Percentiles rank a stretch among this genome's conserved stretches.
These are phyloP conservation scores for Megacollybia platyphylla DNA, from an alignment of 1,284 basidiomycete genomes.

Conservation along the genomic window DNA sequence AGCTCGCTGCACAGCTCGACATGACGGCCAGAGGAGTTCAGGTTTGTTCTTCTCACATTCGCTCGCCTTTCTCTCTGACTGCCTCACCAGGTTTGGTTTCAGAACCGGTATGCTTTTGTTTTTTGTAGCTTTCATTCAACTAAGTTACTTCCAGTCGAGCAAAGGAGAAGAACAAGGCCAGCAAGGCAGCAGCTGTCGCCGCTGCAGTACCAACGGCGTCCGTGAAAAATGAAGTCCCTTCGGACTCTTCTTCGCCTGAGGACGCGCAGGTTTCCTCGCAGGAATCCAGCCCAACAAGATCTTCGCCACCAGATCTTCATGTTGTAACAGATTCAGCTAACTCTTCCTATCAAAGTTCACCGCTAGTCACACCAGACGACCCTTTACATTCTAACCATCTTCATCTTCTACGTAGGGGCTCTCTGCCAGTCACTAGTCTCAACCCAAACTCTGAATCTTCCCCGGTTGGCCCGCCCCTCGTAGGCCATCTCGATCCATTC, in stretches of 20 bases:
- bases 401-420: conserved; percentile 26
- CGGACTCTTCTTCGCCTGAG: conserved; percentile 8
- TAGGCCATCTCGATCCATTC: conserved; percentile 27
- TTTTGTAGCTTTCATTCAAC: conserved; percentile 1
- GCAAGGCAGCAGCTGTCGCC: conserved; percentile 16
- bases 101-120: conserved; percentile 54
- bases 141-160: conserved; percentile 42
- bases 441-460: conserved; percentile 14
- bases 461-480: conserved; percentile 14
- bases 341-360: conserved; percentile 25
- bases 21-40: conserved; percentile 92
- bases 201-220: conserved; percentile 7
- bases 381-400: conserved; percentile 9
- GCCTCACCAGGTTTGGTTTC: conserved; percentile 69
- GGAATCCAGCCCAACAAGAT: conserved; percentile 15
- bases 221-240: conserved; percentile 9
- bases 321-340: conserved; percentile 21
- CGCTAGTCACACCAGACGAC: conserved; percentile 12
- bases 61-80: not conserved
- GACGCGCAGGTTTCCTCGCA: conserved; percentile 5
- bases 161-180: conserved; percentile 60
- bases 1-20: conserved; percentile 68
- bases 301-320: conserved; percentile 25
- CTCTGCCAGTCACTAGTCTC: conserved; percentile 33
- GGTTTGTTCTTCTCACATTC: conserved; percentile 33